A percentile compares a stretch with the other conserved stretches of the same genome.
Evolutionary conservation across 192 early-diverging fungal species (phyloP).

Genomic region (Entomortierella chlamydospora): DNA sequence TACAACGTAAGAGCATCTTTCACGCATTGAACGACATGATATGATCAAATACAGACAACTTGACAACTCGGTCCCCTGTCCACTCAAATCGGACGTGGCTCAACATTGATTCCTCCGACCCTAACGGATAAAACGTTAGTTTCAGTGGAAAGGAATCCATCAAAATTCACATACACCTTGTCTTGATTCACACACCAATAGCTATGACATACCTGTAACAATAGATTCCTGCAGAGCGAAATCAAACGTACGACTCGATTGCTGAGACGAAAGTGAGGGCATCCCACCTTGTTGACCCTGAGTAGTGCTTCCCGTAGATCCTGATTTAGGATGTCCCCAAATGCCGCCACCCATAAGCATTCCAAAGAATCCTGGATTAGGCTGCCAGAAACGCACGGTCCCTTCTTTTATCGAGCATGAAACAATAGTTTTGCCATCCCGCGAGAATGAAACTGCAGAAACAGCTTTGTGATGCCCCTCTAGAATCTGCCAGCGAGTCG

Average conservation of each 20-base stretch:
- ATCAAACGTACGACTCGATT: slow-evolving; percentile 57
- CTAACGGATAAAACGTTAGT: too few species aligned
- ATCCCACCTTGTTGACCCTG: slow-evolving; percentile 14
- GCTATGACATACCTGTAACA: slow-evolving; percentile 17
- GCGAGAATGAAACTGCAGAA: slow-evolving; percentile 79
- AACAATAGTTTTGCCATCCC: slow-evolving; percentile 80
- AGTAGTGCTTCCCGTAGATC: background rate
- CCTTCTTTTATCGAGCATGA: slow-evolving; percentile 78
- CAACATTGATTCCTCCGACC: slow-evolving; percentile 39
- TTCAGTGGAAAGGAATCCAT: too few species aligned
- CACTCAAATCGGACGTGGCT: slow-evolving; percentile 62
- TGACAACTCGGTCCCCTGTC: slow-evolving; percentile 60
- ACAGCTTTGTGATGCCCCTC: slow-evolving; percentile 81
- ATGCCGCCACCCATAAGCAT: slow-evolving; percentile 64
- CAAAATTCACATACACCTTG: too few species aligned
- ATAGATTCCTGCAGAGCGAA: slow-evolving; percentile 50
- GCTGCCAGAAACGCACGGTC: slow-evolving; percentile 80
- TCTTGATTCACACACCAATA: too few species aligned
- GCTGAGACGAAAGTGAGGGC: slow-evolving; percentile 51
- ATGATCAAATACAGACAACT: slow-evolving; percentile 59
- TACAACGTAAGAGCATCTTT: too few species aligned
- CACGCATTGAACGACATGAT: slow-evolving; percentile 73
- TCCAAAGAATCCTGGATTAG: slow-evolving; percentile 76
- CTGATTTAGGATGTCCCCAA: slow-evolving; percentile 29
- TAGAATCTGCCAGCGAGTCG: slow-evolving; percentile 78